Percentiles rank a stretch among this genome's conserved stretches.
These are phyloP conservation scores for Mucor mucedo DNA, from an alignment of 371 early-diverging fungal genomes.

Conservation along the genomic window DNA sequence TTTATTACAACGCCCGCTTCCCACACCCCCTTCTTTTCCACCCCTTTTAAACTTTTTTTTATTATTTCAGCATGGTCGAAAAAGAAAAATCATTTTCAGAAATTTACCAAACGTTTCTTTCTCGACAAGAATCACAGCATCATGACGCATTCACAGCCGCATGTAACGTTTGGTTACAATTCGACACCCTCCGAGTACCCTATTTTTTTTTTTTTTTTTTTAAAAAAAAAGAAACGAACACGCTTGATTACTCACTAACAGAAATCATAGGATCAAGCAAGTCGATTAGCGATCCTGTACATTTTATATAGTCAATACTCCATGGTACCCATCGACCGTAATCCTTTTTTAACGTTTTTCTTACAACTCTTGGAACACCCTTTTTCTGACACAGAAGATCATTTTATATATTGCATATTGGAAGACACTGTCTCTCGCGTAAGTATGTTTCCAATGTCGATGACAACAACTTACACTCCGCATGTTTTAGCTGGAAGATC, in stretches of 20 bases:
- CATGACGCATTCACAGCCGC: slow-evolving; percentile 25
- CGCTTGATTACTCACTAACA: not conserved
- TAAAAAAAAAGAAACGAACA: not conserved
- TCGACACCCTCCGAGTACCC: slow-evolving; percentile 20
- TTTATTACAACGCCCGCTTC: too few species aligned
- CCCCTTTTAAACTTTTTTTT: not conserved
- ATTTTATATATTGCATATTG: slow-evolving; percentile 46
- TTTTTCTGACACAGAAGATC: slow-evolving; percentile 29
- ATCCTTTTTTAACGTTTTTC: slow-evolving; percentile 55
- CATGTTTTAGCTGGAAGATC: slow-evolving; percentile 28
- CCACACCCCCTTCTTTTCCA: not conserved
- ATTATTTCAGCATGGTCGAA: not conserved
- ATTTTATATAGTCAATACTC: slow-evolving; percentile 46
- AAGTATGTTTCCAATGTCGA: not conserved
- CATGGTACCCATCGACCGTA: slow-evolving; percentile 31
- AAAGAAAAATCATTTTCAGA: slow-evolving; percentile 16
- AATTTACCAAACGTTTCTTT: slow-evolving; percentile 10
- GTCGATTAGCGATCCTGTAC: slow-evolving; percentile 42
- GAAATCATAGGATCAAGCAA: slow-evolving; percentile 15
- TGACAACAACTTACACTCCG: not conserved
- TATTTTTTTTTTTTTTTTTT: not conserved
- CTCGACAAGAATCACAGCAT: slow-evolving; percentile 1
- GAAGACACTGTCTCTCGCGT: slow-evolving; percentile 36
- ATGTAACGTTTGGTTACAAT: slow-evolving; percentile 19
- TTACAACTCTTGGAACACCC: slow-evolving; percentile 39